Conservation (phyloP, 2,329 filamentous ascomycete genomes). For the Fusarium miscanthi region DNA sequence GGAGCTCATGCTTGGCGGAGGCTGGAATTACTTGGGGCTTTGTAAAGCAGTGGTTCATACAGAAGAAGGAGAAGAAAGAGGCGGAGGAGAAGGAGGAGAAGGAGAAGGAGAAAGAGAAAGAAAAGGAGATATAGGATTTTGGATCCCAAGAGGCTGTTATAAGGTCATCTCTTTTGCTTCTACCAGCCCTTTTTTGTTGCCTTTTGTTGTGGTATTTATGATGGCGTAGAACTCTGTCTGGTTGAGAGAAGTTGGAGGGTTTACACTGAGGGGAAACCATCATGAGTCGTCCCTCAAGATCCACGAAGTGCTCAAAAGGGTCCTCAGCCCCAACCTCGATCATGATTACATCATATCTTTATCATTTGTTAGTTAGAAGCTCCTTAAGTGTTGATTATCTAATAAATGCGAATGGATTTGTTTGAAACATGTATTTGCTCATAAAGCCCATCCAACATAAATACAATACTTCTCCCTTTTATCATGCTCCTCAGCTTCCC, state of each 20-base stretch:
- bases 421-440: neutral
- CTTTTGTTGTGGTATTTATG: neutral
- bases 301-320: neutral
- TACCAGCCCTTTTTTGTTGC: neutral
- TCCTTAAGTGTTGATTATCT: neutral
- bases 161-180: neutral
- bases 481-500: neutral
- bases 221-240: neutral
- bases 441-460: neutral
- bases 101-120: neutral
- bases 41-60: neutral
- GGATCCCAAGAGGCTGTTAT: neutral
- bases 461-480: neutral
- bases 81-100: neutral
- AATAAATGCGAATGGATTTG: neutral
- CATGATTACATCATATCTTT: neutral
- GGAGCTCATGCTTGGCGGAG: neutral
- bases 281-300: conserved; percentile 1
- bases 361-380: neutral
- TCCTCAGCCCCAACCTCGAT: neutral
- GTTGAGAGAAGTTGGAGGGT: neutral
- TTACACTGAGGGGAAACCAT: neutral
- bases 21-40: neutral
- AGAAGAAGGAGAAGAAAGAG: neutral
- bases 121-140: neutral